phyloP scores from a whole-genome alignment of 2,329 filamentous ascomycete genomes.

The Xylariaceae sp. region DNA sequence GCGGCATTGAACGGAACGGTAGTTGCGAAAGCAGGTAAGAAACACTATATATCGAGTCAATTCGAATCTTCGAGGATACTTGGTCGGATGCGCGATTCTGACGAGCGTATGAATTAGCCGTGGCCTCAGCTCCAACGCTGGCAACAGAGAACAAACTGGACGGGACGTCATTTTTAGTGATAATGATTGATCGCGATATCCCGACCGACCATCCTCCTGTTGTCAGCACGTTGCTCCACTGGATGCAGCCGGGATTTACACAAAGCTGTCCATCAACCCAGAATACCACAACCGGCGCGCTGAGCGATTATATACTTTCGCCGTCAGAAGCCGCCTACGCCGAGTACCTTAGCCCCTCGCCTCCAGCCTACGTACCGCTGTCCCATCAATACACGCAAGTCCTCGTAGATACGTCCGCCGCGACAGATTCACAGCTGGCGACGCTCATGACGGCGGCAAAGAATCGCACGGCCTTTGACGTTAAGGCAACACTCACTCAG shows the following conservation, averaged over 20 bases:
- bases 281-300: constrained; percentile 21
- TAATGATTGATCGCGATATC: constrained; percentile 47
- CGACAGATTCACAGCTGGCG: constrained; percentile 19
- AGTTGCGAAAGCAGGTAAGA: constrained; percentile 36
- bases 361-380: constrained; percentile 28
- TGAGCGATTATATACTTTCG: constrained; percentile 21
- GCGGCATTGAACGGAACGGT: constrained; percentile 37
- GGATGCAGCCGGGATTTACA: constrained; percentile 40
- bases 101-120: constrained; percentile 25
- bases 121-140: constrained; percentile 32
- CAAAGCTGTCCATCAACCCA: constrained; percentile 21
- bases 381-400: constrained; percentile 31
- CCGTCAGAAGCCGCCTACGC: constrained; percentile 20
- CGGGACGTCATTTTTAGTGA: constrained; percentile 38
- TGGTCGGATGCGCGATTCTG: not conserved
- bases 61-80: no score
- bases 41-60: no score
- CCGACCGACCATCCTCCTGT: constrained; percentile 37
- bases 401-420: constrained; percentile 29
- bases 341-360: constrained; percentile 26
- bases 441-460: constrained; percentile 25
- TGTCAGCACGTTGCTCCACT: constrained; percentile 40
- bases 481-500: constrained; percentile 21
- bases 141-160: constrained; percentile 35
- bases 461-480: constrained; percentile 25